A percentile compares a stretch with the other conserved stretches of the same genome.
Conservation (phyloP, 768 basidiomycete genomes). For the Sistotremastrum suecicum region DNA sequence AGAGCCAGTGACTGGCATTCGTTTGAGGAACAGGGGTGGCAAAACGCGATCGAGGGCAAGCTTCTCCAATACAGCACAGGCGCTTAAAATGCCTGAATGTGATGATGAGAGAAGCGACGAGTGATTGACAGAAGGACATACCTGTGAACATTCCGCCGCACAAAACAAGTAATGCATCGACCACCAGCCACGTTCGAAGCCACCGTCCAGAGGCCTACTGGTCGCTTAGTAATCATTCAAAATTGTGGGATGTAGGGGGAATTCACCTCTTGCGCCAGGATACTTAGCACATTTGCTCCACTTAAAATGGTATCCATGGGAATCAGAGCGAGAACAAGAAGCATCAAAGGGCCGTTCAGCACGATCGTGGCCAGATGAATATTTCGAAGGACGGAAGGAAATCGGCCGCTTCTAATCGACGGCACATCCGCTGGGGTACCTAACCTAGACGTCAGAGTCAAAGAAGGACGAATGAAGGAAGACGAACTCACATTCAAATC, state of each 20-base stretch:
- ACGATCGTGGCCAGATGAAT: slow-evolving; percentile 45
- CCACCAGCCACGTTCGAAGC: slow-evolving; percentile 47
- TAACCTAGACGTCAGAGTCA: slow-evolving; percentile 10
- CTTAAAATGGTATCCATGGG: slow-evolving; percentile 33
- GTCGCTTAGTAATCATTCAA: not conserved
- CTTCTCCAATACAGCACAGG: slow-evolving; percentile 44
- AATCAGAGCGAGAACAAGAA: slow-evolving; percentile 44
- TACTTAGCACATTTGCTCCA: slow-evolving; percentile 48
- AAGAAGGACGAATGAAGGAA: not conserved
- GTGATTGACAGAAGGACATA: slow-evolving; percentile 10
- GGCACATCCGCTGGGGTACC: slow-evolving; percentile 55
- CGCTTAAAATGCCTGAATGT: slow-evolving; percentile 37
- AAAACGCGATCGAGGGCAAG: slow-evolving; percentile 47
- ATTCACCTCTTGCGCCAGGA: slow-evolving; percentile 44
- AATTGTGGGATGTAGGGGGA: not conserved
- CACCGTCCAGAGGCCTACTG: slow-evolving; percentile 41
- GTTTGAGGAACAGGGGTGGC: slow-evolving; percentile 35
- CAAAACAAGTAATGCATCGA: slow-evolving; percentile 58
- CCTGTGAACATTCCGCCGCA: slow-evolving; percentile 63
- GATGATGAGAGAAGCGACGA: not conserved
- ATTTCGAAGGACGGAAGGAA: slow-evolving; percentile 49
- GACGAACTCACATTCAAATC: slow-evolving; percentile 41
- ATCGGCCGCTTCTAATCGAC: slow-evolving; percentile 39
- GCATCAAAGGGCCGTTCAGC: slow-evolving; percentile 41
- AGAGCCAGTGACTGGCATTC: slow-evolving; percentile 34